Evolutionary conservation across 371 early-diverging fungal genomes (phyloP).

Genomic region (Lichtheimia ramosa): DNA sequence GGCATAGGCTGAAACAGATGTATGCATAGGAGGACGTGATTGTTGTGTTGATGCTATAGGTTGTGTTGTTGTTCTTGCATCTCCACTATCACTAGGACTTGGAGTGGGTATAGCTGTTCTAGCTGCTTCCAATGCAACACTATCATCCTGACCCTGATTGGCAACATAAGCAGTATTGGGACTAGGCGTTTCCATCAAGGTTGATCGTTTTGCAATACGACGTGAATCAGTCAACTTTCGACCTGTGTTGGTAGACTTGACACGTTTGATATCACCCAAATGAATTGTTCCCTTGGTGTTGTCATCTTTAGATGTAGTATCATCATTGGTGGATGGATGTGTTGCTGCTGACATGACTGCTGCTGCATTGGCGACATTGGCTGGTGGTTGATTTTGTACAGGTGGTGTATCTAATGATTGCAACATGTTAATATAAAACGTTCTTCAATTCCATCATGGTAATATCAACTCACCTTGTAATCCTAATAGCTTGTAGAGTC

Average conservation of each 20-base stretch:
- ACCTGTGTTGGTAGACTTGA: constrained; percentile 60
- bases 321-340: constrained; percentile 5
- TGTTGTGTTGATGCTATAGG: constrained; percentile 1
- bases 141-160: constrained; percentile 15
- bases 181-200: constrained; percentile 56
- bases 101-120: not conserved
- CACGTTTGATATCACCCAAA: constrained; percentile 60
- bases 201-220: constrained; percentile 58
- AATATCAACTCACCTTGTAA: constrained; percentile 47
- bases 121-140: constrained; percentile 2
- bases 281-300: constrained; percentile 38
- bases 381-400: not conserved
- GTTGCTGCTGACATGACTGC: constrained; percentile 3
- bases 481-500: constrained; percentile 78
- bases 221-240: constrained; percentile 59
- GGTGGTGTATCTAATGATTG: not conserved
- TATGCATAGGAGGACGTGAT: not conserved
- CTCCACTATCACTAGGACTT: not conserved
- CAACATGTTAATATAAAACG: not conserved
- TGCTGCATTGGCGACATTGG: constrained; percentile 3
- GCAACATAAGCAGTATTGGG: constrained; percentile 31
- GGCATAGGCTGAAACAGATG: constrained; percentile 21
- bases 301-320: constrained; percentile 4
- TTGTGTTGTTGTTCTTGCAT: not conserved
- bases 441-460: too few species aligned